Evolutionary conservation across 495 filamentous ascomycete species (phyloP), one percentile per base, ranked within the genome.

Genomic region (Penicillium argentinense): DNA sequence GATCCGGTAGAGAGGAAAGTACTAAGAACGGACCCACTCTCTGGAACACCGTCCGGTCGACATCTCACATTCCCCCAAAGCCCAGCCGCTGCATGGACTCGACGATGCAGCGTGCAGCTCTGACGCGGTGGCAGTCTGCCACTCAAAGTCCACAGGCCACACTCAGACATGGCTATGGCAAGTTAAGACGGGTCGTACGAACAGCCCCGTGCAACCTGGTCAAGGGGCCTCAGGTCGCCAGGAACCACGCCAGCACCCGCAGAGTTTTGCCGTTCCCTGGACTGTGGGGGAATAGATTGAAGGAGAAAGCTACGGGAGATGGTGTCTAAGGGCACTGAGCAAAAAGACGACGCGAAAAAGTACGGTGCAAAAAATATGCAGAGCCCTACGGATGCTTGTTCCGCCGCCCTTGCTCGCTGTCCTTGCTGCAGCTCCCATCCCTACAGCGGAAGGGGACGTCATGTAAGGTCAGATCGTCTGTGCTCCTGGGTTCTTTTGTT

Each of bases 391-490:
- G 53, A 54, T 43, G 25, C 30, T 14, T 37, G 24, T 54, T 51
- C 59, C 53, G 50, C 34, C 47, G 45, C 60, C 69, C 69, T 72
- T 72, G 68, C 71, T 67, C 59, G 55, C 38, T 55, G 67, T 63
- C 71, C 71, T 74, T 74, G 62, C 71, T 63, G 64, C 59, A 59
- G 45, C 53, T 48, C 59, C n/a, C 67, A 69, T 69, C 70, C 68
- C 65, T 71, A 60, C 42, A 38, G 39, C 48, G 60, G 54, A 69
- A 65, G 60, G 60, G 57, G 59, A 63, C 52, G 54, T 49, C 57
- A 72, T 74, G 71, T 65, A 74, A 74, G 71, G 68, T 66, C 54
- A 51, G 69, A 58, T 55, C 48, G 62, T 68, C 69, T 56, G 66
- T 72, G 67, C 67, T 47, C 49, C 37, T 38, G 34, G 54, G 60